These are phyloP conservation scores for Corinectria fuckeliana DNA, from an alignment of 2,329 filamentous ascomycete species.

Conservation along the genomic window DNA sequence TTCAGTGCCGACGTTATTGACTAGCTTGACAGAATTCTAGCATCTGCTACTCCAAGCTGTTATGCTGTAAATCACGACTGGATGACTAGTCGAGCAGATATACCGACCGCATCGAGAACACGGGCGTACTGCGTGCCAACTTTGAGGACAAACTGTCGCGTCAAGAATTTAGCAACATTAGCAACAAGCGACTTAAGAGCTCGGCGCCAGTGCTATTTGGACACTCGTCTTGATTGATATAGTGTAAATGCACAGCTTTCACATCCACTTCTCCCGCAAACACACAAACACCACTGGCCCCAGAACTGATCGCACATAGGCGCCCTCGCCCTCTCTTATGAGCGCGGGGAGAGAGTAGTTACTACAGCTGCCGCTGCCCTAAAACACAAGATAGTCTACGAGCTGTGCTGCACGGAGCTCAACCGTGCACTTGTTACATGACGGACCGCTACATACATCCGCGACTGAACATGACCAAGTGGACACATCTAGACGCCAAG, in stretches of 20 bases:
- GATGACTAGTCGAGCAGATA: constrained; percentile 64
- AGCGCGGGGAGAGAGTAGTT: constrained; percentile 45
- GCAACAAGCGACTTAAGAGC: constrained; percentile 56
- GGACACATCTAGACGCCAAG: constrained; percentile 47
- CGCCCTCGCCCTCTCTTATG: constrained; percentile 51
- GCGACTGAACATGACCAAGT: constrained; percentile 54
- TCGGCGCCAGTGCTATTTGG: constrained; percentile 59
- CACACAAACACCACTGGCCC: constrained; percentile 51
- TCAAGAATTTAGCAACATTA: constrained; percentile 64
- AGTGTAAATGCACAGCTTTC: constrained; percentile 63
- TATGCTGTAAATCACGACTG: constrained; percentile 63
- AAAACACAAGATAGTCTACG: constrained; percentile 51
- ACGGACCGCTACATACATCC: constrained; percentile 17
- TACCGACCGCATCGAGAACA: constrained; percentile 67
- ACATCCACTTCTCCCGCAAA: constrained; percentile 52
- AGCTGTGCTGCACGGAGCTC: constrained; percentile 47
- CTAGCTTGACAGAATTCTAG: constrained; percentile 66
- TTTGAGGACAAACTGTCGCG: constrained; percentile 52
- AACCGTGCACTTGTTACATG: too few relatives aligned
- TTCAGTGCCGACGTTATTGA: constrained; percentile 58
- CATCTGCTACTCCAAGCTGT: constrained; percentile 63
- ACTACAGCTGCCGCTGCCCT: constrained; percentile 42
- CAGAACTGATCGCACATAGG: constrained; percentile 66
- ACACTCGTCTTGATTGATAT: constrained; percentile 61
- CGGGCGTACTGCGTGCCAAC: constrained; percentile 61